Conservation (phyloP, 148 eudicot species). For the Euryodendron excelsum region DNA sequence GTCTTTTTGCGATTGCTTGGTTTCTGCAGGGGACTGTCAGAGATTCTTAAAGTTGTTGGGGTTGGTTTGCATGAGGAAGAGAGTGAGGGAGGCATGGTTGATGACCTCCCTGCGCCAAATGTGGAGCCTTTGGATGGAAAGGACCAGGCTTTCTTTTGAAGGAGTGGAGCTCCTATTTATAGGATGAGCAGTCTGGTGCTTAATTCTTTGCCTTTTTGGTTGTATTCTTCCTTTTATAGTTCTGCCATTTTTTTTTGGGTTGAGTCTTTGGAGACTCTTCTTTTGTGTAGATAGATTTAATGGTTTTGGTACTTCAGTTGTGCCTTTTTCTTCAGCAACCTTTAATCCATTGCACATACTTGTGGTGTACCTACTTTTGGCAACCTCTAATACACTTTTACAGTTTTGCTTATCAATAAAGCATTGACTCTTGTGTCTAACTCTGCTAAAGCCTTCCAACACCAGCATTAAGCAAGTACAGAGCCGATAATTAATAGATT, state of each 20-base stretch:
- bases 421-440: not conserved
- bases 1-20: not conserved
- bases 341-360: not conserved
- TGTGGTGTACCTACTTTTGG: not conserved
- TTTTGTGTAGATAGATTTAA: not conserved
- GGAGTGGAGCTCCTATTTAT: not conserved
- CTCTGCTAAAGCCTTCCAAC: not conserved
- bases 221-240: not conserved
- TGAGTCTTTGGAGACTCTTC: not conserved
- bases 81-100: conserved; percentile 1
- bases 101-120: not conserved
- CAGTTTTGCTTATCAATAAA: not conserved
- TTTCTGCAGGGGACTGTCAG: not conserved
- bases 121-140: not conserved
- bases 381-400: no score
- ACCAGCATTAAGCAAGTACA: not conserved
- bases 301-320: not conserved
- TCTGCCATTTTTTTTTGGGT: not conserved
- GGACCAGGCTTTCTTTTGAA: not conserved
- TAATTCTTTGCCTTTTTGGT: not conserved
- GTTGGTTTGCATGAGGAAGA: not conserved
- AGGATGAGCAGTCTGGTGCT: not conserved
- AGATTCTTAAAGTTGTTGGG: not conserved
- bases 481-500: not conserved
- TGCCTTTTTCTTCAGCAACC: not conserved